Evolutionary conservation across 805 yeast genomes (phyloP), one percentile per base, ranked within the genome.

Genomic region (Kurtzmaniella cleridarum): DNA sequence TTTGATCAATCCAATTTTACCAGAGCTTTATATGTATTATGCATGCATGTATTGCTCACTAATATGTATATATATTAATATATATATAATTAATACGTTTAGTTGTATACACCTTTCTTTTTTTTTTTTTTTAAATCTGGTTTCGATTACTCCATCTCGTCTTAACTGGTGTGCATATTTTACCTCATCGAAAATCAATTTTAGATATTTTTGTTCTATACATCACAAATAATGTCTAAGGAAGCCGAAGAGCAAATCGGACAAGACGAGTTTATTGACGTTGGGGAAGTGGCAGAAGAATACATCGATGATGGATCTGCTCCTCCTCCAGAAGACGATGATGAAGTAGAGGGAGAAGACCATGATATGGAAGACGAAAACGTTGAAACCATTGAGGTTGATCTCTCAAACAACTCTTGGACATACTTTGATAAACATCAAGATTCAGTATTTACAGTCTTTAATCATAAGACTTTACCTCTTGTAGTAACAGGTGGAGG

Each of bases 401-500:
- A 90, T 55, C 67, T 90, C 79, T 72, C 90, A 36, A 91, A 91
- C 64, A 91, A 91, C 63, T 87, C 98, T 6, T 76, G 82, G 66
- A 70, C 87, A 0, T 93, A 87, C 60, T 93, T 93, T 59, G 98
- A 93, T 57, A 73, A 75, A 48, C 99, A 93, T 57, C 72, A 76
- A 40, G 98, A 93, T 60, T 87, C 96, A 2, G 76, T 91, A 3
- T 91, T 84, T 62, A 71, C 84, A 11, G 71, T 93, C n/a, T 77
- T 85, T 36, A 66, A 80, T 5, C 97, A 93, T 58, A 97, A 97
- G 30, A 71, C 71, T 5, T 69, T 89, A 43, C 97, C 97, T 13
- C 60, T 83, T 59, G 93, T 86, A 7, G 83, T 81, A n/a, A 75
- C 91, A 16, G 98, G 99, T 24, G 98, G 96, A 31, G 98, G 95